Conservation (phyloP, 306 rosid species). For the Hippophae rhamnoides region DNA sequence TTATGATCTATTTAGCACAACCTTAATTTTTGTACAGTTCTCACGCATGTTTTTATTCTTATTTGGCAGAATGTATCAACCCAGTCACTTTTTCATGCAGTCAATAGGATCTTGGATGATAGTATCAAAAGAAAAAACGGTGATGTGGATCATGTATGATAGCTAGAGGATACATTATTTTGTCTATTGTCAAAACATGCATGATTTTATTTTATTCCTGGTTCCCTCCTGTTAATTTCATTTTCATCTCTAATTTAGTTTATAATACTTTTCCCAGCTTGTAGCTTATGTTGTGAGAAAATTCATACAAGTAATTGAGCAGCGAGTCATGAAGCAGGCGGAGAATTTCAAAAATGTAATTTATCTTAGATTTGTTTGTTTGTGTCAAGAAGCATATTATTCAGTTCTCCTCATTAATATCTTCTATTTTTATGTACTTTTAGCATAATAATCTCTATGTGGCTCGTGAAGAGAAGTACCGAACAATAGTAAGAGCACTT, state of each 20-base stretch:
- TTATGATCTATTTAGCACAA: constrained; percentile 4
- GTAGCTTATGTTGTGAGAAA: constrained; percentile 65
- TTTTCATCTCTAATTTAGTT: constrained; percentile 13
- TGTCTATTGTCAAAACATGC: constrained; percentile 23
- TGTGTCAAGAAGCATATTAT: not conserved
- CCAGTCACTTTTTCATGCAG: constrained; percentile 51
- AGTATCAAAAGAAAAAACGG: constrained; percentile 52
- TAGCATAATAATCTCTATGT: constrained; percentile 67
- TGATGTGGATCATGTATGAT: constrained; percentile 63
- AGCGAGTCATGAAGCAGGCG: constrained; percentile 55
- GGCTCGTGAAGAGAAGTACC: constrained; percentile 80
- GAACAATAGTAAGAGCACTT: constrained; percentile 58
- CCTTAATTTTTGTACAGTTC: constrained; percentile 14
- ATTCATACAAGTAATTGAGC: constrained; percentile 68
- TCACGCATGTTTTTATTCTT: constrained; percentile 23
- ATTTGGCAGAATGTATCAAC: constrained; percentile 63
- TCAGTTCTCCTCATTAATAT: constrained; percentile 21
- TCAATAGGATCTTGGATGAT: constrained; percentile 58
- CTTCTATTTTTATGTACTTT: constrained; percentile 28
- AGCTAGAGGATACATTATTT: constrained; percentile 26
- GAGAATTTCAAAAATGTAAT: constrained; percentile 68
- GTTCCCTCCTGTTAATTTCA: not conserved
- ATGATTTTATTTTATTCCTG: constrained; percentile 1
- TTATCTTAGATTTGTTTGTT: not conserved
- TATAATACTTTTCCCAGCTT: constrained; percentile 41